These are phyloP conservation scores for Podaxis carcinomalis DNA, from an alignment of 768 basidiomycete species.

Conservation along the genomic window DNA sequence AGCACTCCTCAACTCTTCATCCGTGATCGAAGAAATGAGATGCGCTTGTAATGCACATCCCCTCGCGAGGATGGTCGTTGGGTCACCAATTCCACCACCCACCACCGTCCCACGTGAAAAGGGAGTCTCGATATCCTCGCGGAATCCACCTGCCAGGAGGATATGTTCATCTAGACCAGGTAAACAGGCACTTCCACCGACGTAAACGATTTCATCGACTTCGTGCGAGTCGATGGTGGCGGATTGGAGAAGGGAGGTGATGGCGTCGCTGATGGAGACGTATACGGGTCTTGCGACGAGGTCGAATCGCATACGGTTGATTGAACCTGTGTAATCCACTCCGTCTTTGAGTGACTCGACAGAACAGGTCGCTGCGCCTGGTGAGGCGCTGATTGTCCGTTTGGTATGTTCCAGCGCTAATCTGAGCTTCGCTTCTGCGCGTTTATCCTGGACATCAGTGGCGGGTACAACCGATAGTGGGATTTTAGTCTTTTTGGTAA, in stretches of 20 bases:
- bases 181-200: constrained; percentile 70
- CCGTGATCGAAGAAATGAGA: constrained; percentile 48
- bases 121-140: constrained; percentile 59
- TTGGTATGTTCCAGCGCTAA: constrained; percentile 95
- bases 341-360: constrained; percentile 96
- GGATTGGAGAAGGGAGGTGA: constrained; percentile 46
- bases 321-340: constrained; percentile 68
- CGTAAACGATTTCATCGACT: constrained; percentile 77
- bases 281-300: constrained; percentile 62
- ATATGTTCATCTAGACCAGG: constrained; percentile 70
- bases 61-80: constrained; percentile 70
- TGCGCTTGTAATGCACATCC: constrained; percentile 78
- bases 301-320: constrained; percentile 58
- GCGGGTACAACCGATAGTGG: constrained; percentile 55
- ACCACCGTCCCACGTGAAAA: constrained; percentile 64
- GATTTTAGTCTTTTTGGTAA: constrained; percentile 92
- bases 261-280: constrained; percentile 44
- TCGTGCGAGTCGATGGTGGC: constrained; percentile 58
- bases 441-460: constrained; percentile 56
- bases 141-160: constrained; percentile 44
- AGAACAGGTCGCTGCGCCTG: constrained; percentile 84
- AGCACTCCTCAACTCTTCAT: constrained; percentile 45
- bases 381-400: constrained; percentile 82
- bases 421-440: constrained; percentile 90
- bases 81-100: constrained; percentile 72